These are phyloP conservation scores for Chytridium lagenaria DNA, from an alignment of 371 early-diverging fungal species.

Conservation along the genomic window DNA sequence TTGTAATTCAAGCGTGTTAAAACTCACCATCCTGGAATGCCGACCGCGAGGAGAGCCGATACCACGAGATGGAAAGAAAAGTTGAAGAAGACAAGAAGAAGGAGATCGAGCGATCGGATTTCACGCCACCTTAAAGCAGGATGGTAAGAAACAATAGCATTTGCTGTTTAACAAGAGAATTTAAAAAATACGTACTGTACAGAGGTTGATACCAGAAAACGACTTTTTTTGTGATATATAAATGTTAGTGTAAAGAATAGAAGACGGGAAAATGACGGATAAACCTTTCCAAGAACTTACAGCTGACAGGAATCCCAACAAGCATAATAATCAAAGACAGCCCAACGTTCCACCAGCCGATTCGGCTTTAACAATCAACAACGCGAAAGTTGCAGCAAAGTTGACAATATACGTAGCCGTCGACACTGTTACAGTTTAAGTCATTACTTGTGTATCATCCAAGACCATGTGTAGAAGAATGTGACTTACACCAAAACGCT, in stretches of 20 bases:
- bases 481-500: slow-evolving; percentile 32
- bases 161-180: not conserved
- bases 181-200: slow-evolving; percentile 34
- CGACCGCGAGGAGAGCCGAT: slow-evolving; percentile 38
- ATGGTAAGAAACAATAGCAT: not conserved
- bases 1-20: not conserved
- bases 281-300: not conserved
- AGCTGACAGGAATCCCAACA: slow-evolving; percentile 42
- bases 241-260: not conserved
- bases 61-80: slow-evolving; percentile 37
- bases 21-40: slow-evolving; percentile 42
- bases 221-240: slow-evolving; percentile 27
- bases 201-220: slow-evolving; percentile 49
- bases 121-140: slow-evolving; percentile 35
- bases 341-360: slow-evolving; percentile 35
- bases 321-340: slow-evolving; percentile 40
- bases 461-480: not conserved
- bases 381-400: slow-evolving; percentile 38
- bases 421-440: not conserved
- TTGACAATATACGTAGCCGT: slow-evolving; percentile 12
- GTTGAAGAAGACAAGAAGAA: slow-evolving; percentile 52
- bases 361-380: slow-evolving; percentile 31
- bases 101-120: slow-evolving; percentile 34
- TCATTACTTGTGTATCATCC: not conserved
- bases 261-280: not conserved